Base-by-base conservation (phyloP, 108 stramenopile genomes). In the Cylindrotheca closterium region DNA sequence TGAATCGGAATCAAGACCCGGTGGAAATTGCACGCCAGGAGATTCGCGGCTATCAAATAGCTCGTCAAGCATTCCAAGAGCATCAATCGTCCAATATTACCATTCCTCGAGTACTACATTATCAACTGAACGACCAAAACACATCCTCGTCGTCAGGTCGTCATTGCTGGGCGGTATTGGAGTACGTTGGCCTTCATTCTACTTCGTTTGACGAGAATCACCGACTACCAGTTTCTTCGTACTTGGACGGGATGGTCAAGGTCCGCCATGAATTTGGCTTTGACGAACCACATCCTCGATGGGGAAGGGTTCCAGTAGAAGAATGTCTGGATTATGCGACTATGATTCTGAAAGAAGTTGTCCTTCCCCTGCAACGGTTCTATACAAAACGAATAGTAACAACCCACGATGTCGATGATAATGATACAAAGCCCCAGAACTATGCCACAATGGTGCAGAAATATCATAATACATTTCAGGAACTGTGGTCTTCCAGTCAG, bases 271-370 rank as follows among this genome's bases (percentile, higher is more conserved):
- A 93, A 75, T 93, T 82, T 78, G 92, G 92, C 26, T 93, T 89
- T 71, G 83, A 85, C 15, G 92, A 93, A 79, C 87, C 92, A 7
- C 92, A 93, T 79, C 92, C 92, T 28, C 67, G 92, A 29, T 87
- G 87, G 76, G 92, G 92, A 22, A 83, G 92, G 15, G 87, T 93
- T 0, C 83, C 80, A 4, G 70, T 58, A 8, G 77, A 82, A 15
- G 65, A 85, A 53, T 73, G 77, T 50, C 65, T 83, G 22, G 69
- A 79, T 15, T 93, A 93, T 64, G 82, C 85, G 2, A 55, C 60
- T 31, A 58, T 62, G 53, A 60, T 93, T 21, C 31, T 93, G 55
- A 52, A 71, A 2, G 64, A 81, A 74, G 72, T 89, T 17, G 56
- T 89, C 5, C 60, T 93, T 23, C 92, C 92, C 0, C 33, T 93